Evolutionary conservation across 768 basidiomycete genomes (phyloP).

Genomic region (Kwoniella sp.): DNA sequence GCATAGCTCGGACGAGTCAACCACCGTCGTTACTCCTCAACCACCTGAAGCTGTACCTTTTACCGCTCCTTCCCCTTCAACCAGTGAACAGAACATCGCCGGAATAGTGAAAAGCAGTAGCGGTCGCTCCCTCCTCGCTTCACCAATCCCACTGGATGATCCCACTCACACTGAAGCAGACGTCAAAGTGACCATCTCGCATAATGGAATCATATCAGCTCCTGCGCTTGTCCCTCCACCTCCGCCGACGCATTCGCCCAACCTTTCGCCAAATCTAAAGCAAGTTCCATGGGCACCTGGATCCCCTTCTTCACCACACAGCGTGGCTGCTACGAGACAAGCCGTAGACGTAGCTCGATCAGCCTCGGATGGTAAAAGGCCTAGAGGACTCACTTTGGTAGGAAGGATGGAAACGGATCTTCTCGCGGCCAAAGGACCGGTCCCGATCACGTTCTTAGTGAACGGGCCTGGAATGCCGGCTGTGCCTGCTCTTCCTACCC

Average conservation of each 20-base stretch:
- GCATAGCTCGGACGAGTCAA: slow-evolving; percentile 29
- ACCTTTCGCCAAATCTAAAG: slow-evolving; percentile 9
- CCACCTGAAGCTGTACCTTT: slow-evolving; percentile 5
- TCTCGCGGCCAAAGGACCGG: slow-evolving; percentile 44
- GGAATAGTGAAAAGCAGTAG: slow-evolving; percentile 9
- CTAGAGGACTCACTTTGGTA: slow-evolving; percentile 44
- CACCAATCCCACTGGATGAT: slow-evolving; percentile 34
- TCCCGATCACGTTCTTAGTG: slow-evolving; percentile 51
- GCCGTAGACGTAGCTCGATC: slow-evolving; percentile 42
- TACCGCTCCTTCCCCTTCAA: slow-evolving; percentile 13
- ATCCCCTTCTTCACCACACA: slow-evolving; percentile 45
- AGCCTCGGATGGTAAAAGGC: slow-evolving; percentile 29
- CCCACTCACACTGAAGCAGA: background rate
- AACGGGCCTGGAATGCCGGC: slow-evolving; percentile 30
- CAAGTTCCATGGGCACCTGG: slow-evolving; percentile 28
- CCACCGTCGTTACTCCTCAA: slow-evolving; percentile 27
- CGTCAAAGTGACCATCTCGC: slow-evolving; percentile 2
- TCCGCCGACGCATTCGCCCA: slow-evolving; percentile 4
- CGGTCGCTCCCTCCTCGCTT: slow-evolving; percentile 23
- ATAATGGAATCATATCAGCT: slow-evolving; percentile 12
- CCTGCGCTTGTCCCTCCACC: slow-evolving; percentile 15
- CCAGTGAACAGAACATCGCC: background rate
- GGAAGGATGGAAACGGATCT: slow-evolving; percentile 52
- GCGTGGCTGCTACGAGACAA: slow-evolving; percentile 37
- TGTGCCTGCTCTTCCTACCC: slow-evolving; percentile 1